Evolutionary conservation across 164 flowering plant genomes (phyloP), one percentile per base, ranked within the genome.

Genomic region (Vitis labrusca): DNA sequence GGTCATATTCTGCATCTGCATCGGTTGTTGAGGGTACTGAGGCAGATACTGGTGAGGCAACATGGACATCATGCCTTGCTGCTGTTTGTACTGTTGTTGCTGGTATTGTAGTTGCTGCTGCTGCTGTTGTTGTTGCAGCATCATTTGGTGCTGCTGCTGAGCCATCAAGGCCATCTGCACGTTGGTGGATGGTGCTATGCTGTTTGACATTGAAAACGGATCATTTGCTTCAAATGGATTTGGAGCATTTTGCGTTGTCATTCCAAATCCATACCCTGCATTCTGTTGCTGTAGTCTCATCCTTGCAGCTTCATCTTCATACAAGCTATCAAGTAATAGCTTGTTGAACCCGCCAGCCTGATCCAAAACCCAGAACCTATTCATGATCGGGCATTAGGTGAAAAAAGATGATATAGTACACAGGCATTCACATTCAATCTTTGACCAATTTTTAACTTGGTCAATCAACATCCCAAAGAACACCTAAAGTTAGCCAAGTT

Each of bases 281-380:
- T 85, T 86, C 56, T 81, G 88, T 64, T 79, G 52, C 60, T 92
- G 93, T 8, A 85, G 55, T 55, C 84, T 87, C 71, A 87, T 85
- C 76, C 97, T 80, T 0, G 94, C 76, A 51, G 69, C 66, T 1
- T 83, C 92, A 78, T 96, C 95, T 29, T 91, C 98, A 53, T 96
- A 96, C 73, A 96, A 80, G 82, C 99, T 96, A 69, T 96, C 92
- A 0, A 93, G 93, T 74, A 96, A 80, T 69, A 90, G 82, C 80
- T 74, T 87, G 83, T 96, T 86, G 50, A 96, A 96, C 2, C 98
- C 98, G 44, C 99, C 98, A 14, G 81, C 99, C 98, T 94, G 72
- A 65, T 1, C 44, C 67, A 61, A 23, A 64, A 51, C 65, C 54
- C 23, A 61, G 8, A 68, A 15, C 44, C 44, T 37, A 2, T 6